Percentiles rank a stretch among this genome's conserved stretches.
These are phyloP conservation scores for Rhizopus stolonifer DNA, from an alignment of 371 early-diverging fungal species.

Conservation along the genomic window DNA sequence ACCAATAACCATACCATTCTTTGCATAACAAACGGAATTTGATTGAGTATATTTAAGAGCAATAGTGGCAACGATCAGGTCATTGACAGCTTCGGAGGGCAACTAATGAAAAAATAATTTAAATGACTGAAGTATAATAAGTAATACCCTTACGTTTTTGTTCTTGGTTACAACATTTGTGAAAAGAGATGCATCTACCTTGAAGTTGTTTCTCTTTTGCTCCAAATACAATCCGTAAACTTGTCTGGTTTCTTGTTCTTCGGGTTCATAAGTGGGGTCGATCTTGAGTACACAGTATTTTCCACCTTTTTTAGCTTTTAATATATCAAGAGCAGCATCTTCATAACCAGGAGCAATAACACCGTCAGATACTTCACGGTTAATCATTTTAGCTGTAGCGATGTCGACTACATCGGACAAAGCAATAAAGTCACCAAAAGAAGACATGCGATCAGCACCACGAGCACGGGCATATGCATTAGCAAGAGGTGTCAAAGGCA, in stretches of 20 bases:
- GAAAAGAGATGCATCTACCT: conserved; percentile 76
- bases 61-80: conserved; percentile 94
- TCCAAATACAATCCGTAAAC: conserved; percentile 91
- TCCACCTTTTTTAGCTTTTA: conserved; percentile 94
- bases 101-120: conserved; percentile 35
- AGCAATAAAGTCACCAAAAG: conserved; percentile 97
- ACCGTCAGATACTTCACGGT: conserved; percentile 95
- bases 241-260: conserved; percentile 82
- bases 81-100: conserved; percentile 71
- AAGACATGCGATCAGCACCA: conserved; percentile 97
- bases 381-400: conserved; percentile 93
- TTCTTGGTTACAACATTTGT: conserved; percentile 83
- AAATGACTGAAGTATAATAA: background rate
- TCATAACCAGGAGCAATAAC: conserved; percentile 94
- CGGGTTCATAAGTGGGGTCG: conserved; percentile 89
- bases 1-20: conserved; percentile 97
- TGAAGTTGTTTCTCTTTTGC: conserved; percentile 87
- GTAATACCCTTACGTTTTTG: conserved; percentile 48
- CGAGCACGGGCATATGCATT: conserved; percentile 88
- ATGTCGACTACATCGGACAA: conserved; percentile 87
- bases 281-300: conserved; percentile 95
- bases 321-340: conserved; percentile 84
- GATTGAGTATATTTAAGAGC: conserved; percentile 97
- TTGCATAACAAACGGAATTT: conserved; percentile 97
- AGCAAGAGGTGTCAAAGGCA: conserved; percentile 75